phyloP scores from a whole-genome alignment of 768 basidiomycete genomes.

The Boletus tomentosulus region DNA sequence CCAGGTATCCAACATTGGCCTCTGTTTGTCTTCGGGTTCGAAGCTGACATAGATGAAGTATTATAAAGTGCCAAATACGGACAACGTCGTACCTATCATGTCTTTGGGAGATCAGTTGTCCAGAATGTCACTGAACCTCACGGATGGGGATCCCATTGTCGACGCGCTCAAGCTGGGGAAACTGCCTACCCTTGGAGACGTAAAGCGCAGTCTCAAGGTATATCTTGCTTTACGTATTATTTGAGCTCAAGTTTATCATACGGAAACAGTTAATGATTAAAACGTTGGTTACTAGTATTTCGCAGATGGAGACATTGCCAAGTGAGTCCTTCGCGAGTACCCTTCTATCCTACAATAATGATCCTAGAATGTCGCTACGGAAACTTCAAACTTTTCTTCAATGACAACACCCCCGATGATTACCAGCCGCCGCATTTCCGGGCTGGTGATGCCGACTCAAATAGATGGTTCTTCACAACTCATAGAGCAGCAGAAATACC shows the following conservation, averaged over 20 bases:
- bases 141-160: slow-evolving; percentile 52
- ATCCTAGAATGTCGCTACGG: slow-evolving; percentile 69
- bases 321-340: slow-evolving; percentile 41
- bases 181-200: slow-evolving; percentile 71
- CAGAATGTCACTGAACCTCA: slow-evolving; percentile 43
- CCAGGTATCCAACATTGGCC: slow-evolving; percentile 39
- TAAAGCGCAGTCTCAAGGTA: slow-evolving; percentile 80
- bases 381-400: slow-evolving; percentile 87
- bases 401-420: slow-evolving; percentile 69
- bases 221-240: neutral
- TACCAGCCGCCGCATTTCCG: slow-evolving; percentile 84
- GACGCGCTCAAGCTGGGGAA: slow-evolving; percentile 57
- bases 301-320: slow-evolving; percentile 75
- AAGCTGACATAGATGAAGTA: slow-evolving; percentile 46
- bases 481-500: slow-evolving; percentile 69
- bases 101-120: slow-evolving; percentile 58
- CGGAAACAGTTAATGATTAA: slow-evolving; percentile 61
- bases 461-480: slow-evolving; percentile 80
- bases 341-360: neutral
- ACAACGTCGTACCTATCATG: slow-evolving; percentile 64
- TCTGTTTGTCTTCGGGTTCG: neutral
- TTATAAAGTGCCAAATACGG: slow-evolving; percentile 57
- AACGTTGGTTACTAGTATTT: slow-evolving; percentile 72
- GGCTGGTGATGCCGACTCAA: slow-evolving; percentile 63
- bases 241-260: neutral